Percentiles rank a stretch among this genome's conserved stretches.
Evolutionary conservation across 2,329 filamentous ascomycete species (phyloP).

Genomic region (Ambrosiella cleistominuta): DNA sequence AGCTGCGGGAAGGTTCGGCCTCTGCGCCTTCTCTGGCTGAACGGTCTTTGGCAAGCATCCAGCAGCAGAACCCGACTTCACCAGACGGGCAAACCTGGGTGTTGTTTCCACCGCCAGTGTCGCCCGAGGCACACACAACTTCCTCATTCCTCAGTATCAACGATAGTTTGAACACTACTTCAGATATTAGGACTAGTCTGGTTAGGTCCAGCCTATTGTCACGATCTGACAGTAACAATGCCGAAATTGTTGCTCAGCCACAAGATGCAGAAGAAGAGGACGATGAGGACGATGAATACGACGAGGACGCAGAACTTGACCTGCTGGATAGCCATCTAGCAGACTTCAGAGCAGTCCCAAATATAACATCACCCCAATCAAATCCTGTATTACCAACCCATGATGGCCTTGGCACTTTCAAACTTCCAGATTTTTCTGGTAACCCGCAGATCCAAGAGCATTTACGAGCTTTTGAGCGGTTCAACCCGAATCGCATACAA

Average conservation of each 20-base stretch:
- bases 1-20: conserved; percentile 7
- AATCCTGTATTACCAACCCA: conserved; percentile 70
- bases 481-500: conserved; percentile 50
- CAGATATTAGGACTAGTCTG: conserved; percentile 6
- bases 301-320: conserved; percentile 69
- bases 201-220: conserved; percentile 14
- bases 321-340: conserved; percentile 84
- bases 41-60: conserved; percentile 6
- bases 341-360: conserved; percentile 55
- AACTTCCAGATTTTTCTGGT: conserved; percentile 37
- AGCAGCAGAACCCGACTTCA: neutral
- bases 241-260: conserved; percentile 14
- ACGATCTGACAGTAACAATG: conserved; percentile 9
- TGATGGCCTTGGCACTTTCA: conserved; percentile 80
- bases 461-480: conserved; percentile 74
- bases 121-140: conserved; percentile 22
- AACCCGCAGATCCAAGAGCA: conserved; percentile 55
- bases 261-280: conserved; percentile 2
- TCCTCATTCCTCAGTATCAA: conserved; percentile 12
- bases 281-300: conserved; percentile 21
- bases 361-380: conserved; percentile 24
- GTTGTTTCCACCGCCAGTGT: conserved; percentile 65
- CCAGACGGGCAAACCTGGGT: conserved; percentile 55
- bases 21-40: conserved; percentile 7
- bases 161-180: conserved; percentile 9